phyloP scores from a whole-genome alignment of 163 green algal species.

The Scenedesmus sp. region DNA sequence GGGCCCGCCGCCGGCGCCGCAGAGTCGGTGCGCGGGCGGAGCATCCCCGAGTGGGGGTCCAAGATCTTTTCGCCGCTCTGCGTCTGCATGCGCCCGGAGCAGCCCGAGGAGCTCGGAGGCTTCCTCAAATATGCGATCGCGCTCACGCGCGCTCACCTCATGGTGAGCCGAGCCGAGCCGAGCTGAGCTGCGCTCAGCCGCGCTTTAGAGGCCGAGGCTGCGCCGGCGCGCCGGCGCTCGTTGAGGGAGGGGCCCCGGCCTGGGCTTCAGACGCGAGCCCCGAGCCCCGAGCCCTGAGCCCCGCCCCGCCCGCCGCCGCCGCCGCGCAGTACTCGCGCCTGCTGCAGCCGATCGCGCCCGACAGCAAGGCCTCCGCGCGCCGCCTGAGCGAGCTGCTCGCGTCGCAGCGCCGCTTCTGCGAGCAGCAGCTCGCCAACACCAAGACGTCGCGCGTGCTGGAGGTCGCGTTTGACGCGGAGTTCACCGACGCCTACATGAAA shows the following conservation, averaged over 20 bases:
- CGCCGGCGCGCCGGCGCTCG: too few relatives aligned
- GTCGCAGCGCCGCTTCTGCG: constrained; percentile 53
- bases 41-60: constrained; percentile 80
- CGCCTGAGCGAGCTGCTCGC: constrained; percentile 34
- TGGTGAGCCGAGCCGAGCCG: constrained; percentile 50
- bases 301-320: background rate
- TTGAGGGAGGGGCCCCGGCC: too few relatives aligned
- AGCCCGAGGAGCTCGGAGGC: constrained; percentile 52
- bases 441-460: constrained; percentile 81
- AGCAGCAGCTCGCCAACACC: constrained; percentile 79
- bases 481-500: constrained; percentile 75
- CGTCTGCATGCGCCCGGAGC: constrained; percentile 71
- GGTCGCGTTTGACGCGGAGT: constrained; percentile 65
- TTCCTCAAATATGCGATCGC: constrained; percentile 81
- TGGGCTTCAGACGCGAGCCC: too few relatives aligned
- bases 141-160: constrained; percentile 67
- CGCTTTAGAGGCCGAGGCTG: too few relatives aligned
- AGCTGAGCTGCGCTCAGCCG: too few relatives aligned
- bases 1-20: too few relatives aligned
- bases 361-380: constrained; percentile 13
- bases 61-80: constrained; percentile 80
- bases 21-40: constrained; percentile 33
- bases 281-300: background rate
- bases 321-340: constrained; percentile 22
- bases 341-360: constrained; percentile 22